phyloP scores from a whole-genome alignment of 2,329 filamentous ascomycete genomes.

The Emergomyces orientalis region DNA sequence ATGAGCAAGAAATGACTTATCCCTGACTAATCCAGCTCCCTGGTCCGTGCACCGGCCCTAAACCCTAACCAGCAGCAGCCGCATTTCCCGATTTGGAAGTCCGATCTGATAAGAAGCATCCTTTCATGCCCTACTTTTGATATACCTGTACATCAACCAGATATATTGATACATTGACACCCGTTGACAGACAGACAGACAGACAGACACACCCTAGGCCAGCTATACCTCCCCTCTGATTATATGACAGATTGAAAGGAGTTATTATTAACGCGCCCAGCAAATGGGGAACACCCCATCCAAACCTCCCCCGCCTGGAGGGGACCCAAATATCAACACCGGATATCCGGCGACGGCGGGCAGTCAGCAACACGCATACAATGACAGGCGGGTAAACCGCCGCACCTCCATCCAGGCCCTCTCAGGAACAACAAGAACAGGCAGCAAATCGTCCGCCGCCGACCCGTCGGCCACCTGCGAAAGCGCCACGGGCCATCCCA shows the following conservation, averaged over 20 bases:
- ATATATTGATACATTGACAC: background rate
- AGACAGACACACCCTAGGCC: no score
- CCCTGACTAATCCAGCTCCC: background rate
- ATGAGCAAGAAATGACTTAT: no score
- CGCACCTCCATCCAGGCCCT: conserved; percentile 35
- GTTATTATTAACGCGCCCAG: background rate
- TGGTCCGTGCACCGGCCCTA: conserved; percentile 1
- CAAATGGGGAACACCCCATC: conserved; percentile 43
- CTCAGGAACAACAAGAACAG: conserved; percentile 21
- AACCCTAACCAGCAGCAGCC: background rate
- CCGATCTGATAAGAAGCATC: background rate
- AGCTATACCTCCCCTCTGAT: background rate
- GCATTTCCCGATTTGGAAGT: background rate
- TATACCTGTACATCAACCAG: background rate
- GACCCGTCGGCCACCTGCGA: conserved; percentile 37
- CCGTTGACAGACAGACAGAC: no score
- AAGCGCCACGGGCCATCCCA: conserved; percentile 34
- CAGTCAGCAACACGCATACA: conserved; percentile 4
- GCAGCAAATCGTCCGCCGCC: conserved; percentile 31
- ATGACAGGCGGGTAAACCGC: conserved; percentile 33
- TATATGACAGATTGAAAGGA: background rate
- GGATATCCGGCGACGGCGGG: conserved; percentile 18
- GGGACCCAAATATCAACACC: conserved; percentile 16
- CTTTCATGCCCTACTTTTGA: background rate
- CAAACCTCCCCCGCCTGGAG: conserved; percentile 29